Conservation (phyloP, 2,329 filamentous ascomycete genomes). For the Ustulina deusta region DNA sequence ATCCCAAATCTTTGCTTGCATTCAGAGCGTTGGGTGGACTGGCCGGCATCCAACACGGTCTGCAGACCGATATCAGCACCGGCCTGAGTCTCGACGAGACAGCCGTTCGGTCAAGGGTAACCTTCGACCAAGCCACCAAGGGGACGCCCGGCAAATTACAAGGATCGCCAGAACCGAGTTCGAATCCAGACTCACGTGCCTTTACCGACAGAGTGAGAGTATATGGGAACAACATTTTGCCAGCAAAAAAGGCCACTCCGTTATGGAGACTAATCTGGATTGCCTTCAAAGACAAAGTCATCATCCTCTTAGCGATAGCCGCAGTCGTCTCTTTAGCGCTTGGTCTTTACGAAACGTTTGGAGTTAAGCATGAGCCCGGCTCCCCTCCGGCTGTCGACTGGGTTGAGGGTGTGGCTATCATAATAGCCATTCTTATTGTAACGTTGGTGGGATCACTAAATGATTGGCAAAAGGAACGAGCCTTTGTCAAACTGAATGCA, state of each 20-base stretch:
- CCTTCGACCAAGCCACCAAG: conserved; percentile 49
- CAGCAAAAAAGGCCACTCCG: conserved; percentile 69
- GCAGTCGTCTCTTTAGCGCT: conserved; percentile 76
- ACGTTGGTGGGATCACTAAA: conserved; percentile 70
- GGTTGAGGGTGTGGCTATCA: conserved; percentile 73
- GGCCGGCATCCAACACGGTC: conserved; percentile 74
- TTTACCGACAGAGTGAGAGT: conserved; percentile 68
- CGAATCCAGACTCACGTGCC: conserved; percentile 37
- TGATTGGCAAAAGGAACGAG: conserved; percentile 72
- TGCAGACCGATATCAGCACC: conserved; percentile 71
- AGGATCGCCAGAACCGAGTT: conserved; percentile 36
- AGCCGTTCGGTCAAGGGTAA: conserved; percentile 45
- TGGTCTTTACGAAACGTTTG: conserved; percentile 75
- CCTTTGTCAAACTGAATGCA: conserved; percentile 68
- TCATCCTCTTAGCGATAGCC: conserved; percentile 76
- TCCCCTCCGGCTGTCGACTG: conserved; percentile 64
- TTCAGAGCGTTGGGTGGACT: conserved; percentile 79
- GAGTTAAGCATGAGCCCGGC: conserved; percentile 56
- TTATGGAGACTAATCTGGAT: conserved; percentile 73
- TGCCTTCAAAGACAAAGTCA: conserved; percentile 79
- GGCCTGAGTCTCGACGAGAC: conserved; percentile 78
- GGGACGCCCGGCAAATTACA: conserved; percentile 42
- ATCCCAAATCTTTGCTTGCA: conserved; percentile 78
- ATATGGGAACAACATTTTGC: conserved; percentile 70
- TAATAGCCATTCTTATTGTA: conserved; percentile 71